phyloP scores from a whole-genome alignment of 345 rosid species.

The Orychophragmus violaceus region DNA sequence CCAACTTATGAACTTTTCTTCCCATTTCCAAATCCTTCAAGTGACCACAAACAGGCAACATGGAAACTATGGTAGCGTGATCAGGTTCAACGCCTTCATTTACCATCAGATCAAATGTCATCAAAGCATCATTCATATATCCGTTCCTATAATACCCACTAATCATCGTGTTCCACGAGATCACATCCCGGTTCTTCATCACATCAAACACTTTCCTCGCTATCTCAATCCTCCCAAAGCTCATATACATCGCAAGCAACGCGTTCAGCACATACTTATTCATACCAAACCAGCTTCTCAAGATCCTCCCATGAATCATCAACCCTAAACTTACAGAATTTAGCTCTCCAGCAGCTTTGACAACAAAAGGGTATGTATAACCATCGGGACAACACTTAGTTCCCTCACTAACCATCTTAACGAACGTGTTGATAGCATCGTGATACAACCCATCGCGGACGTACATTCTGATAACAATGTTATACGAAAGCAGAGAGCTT shows the following conservation, averaged over 20 bases:
- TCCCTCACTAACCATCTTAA: constrained; percentile 39
- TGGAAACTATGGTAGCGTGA: constrained; percentile 44
- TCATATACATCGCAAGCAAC: constrained; percentile 62
- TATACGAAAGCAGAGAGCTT: constrained; percentile 36
- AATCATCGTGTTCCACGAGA: constrained; percentile 64
- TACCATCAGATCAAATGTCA: constrained; percentile 41
- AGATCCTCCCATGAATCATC: constrained; percentile 41
- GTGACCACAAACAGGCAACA: constrained; percentile 56
- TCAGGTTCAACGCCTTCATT: constrained; percentile 42
- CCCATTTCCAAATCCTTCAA: constrained; percentile 52
- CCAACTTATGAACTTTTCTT: constrained; percentile 43
- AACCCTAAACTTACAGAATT: constrained; percentile 34
- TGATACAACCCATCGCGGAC: constrained; percentile 23
- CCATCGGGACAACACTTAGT: constrained; percentile 40
- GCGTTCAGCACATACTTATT: constrained; percentile 49
- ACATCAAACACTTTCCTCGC: constrained; percentile 49
- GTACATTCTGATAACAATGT: constrained; percentile 41
- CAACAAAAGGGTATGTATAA: constrained; percentile 47
- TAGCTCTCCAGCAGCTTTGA: constrained; percentile 49
- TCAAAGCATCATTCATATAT: constrained; percentile 40
- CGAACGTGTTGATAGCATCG: constrained; percentile 37
- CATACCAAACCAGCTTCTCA: constrained; percentile 35
- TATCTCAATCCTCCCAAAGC: constrained; percentile 35
- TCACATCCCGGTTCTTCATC: constrained; percentile 43
- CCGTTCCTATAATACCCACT: constrained; percentile 61